A percentile compares a stretch with the other conserved stretches of the same genome.
Evolutionary conservation across 2,329 filamentous ascomycete species (phyloP).

Genomic region (Epichloe amarillans): DNA sequence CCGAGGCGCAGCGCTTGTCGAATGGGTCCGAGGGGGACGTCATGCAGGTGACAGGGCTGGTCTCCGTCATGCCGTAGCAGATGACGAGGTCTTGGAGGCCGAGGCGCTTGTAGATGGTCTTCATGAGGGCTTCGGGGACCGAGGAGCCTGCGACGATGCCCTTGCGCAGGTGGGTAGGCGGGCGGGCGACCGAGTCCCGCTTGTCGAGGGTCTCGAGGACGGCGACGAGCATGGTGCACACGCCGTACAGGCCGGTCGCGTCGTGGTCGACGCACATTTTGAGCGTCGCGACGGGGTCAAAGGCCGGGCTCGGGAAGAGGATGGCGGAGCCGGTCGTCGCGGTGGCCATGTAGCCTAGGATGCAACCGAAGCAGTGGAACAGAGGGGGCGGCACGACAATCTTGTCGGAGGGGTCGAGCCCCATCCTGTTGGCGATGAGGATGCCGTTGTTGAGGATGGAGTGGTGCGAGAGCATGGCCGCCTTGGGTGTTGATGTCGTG

Average conservation of each 20-base stretch:
- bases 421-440: slow-evolving; percentile 76
- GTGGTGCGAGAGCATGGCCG: slow-evolving; percentile 73
- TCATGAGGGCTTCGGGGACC: slow-evolving; percentile 76
- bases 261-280: slow-evolving; percentile 37
- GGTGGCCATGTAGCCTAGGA: slow-evolving; percentile 92
- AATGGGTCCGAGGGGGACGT: slow-evolving; percentile 65
- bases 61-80: slow-evolving; percentile 96
- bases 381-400: slow-evolving; percentile 83
- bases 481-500: slow-evolving; percentile 85
- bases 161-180: slow-evolving; percentile 46
- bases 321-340: slow-evolving; percentile 68
- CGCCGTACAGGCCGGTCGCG: slow-evolving; percentile 65
- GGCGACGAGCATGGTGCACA: slow-evolving; percentile 88
- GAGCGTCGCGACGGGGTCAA: slow-evolving; percentile 65
- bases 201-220: slow-evolving; percentile 62
- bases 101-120: slow-evolving; percentile 55
- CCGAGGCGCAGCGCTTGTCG: slow-evolving; percentile 57
- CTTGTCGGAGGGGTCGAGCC: slow-evolving; percentile 57
- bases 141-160: slow-evolving; percentile 81
- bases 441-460: slow-evolving; percentile 88
- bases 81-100: slow-evolving; percentile 78
- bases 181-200: slow-evolving; percentile 14
- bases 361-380: slow-evolving; percentile 82
- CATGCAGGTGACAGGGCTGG: slow-evolving; percentile 66
- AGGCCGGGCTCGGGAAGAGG: slow-evolving; percentile 75